Conservation (phyloP, 1,139 yeast species). For the Kluyveromyces sp. region DNA sequence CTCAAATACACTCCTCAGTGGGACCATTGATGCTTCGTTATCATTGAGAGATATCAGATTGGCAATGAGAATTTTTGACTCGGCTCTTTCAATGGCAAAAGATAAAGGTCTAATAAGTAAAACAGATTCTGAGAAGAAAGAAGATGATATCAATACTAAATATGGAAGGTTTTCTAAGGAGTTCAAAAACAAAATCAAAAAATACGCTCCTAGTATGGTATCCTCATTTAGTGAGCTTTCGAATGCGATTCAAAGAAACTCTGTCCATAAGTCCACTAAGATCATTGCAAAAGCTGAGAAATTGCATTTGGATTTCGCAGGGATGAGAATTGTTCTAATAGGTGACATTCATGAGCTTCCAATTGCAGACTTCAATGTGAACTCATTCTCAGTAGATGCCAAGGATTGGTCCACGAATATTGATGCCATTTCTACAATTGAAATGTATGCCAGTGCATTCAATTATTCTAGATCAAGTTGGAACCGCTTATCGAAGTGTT, state of each 20-base stretch:
- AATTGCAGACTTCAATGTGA: slow-evolving; percentile 69
- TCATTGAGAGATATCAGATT: slow-evolving; percentile 82
- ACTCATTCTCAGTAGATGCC: slow-evolving; percentile 65
- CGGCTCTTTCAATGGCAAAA: slow-evolving; percentile 50
- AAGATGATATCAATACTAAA: slow-evolving; percentile 17
- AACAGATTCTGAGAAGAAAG: slow-evolving; percentile 23
- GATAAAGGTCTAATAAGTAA: slow-evolving; percentile 15
- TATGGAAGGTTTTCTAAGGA: slow-evolving; percentile 51
- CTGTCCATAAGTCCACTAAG: slow-evolving; percentile 15
- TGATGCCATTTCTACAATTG: slow-evolving; percentile 62
- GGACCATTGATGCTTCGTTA: slow-evolving; percentile 78
- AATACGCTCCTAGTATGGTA: slow-evolving; percentile 59
- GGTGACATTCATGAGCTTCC: slow-evolving; percentile 96
- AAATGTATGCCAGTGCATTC: slow-evolving; percentile 69
- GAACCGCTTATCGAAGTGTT: slow-evolving; percentile 90
- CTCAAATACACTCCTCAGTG: slow-evolving; percentile 60
- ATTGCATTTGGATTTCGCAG: slow-evolving; percentile 64
- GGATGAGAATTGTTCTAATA: slow-evolving; percentile 76
- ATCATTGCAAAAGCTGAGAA: slow-evolving; percentile 63
- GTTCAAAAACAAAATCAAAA: slow-evolving; percentile 48
- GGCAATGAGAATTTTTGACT: slow-evolving; percentile 65
- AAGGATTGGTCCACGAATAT: slow-evolving; percentile 88
- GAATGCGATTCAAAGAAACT: slow-evolving; percentile 8
- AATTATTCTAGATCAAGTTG: slow-evolving; percentile 89
- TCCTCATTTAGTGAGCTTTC: slow-evolving; percentile 35